phyloP scores from a whole-genome alignment of 2,329 filamentous ascomycete species.

The Beauveria bassiana region DNA sequence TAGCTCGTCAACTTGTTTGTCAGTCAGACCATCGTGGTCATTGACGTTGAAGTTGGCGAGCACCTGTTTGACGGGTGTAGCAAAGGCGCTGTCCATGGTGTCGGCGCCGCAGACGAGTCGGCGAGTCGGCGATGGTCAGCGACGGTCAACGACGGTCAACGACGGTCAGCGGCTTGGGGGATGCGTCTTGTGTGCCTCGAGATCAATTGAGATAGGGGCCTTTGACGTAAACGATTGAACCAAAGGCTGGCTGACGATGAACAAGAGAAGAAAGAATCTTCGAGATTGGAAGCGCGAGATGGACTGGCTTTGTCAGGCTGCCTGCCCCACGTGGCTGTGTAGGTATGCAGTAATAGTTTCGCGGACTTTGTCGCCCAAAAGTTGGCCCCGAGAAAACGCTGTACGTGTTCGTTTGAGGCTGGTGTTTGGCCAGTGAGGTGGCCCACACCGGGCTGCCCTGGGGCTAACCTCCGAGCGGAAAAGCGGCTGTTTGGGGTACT shows the following conservation, averaged over 20 bases:
- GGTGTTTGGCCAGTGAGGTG: background rate
- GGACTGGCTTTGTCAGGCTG: conserved; percentile 11
- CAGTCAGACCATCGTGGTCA: conserved; percentile 45
- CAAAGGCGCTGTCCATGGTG: conserved; percentile 57
- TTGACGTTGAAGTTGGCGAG: conserved; percentile 52
- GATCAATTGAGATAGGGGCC: conserved; percentile 4
- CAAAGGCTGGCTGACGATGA: conserved; percentile 5
- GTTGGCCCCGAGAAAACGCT: conserved; percentile 15
- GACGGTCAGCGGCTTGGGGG: background rate
- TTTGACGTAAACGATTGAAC: conserved; percentile 4
- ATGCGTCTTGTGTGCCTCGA: background rate
- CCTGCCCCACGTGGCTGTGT: conserved; percentile 12
- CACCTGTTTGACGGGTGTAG: conserved; percentile 49
- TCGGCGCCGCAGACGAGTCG: conserved; percentile 15
- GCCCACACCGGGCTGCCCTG: background rate
- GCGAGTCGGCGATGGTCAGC: background rate
- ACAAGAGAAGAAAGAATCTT: conserved; percentile 6
- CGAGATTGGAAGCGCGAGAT: background rate
- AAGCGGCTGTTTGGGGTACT: background rate
- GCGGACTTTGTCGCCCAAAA: background rate
- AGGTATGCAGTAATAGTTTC: conserved; percentile 1
- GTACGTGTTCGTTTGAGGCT: conserved; percentile 21
- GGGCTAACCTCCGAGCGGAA: background rate
- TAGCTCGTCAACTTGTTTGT: conserved; percentile 48
- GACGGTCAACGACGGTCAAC: background rate